Conservation (phyloP, 2,329 filamentous ascomycete genomes). For the Biscogniauxia mediterranea region DNA sequence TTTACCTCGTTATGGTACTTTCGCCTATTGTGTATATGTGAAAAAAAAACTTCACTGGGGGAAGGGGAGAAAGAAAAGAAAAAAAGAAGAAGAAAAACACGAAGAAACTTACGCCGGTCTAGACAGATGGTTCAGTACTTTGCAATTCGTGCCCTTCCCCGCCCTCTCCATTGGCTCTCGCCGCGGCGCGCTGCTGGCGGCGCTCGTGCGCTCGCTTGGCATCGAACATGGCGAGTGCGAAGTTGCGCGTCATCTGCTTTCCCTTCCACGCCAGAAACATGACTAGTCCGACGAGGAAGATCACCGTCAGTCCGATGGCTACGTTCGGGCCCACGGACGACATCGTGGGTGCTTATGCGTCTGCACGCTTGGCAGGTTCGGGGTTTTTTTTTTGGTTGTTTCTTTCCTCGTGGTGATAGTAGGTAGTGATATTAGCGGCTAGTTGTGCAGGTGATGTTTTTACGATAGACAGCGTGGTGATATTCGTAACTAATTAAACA, state of each 20-base stretch:
- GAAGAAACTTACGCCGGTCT: neutral
- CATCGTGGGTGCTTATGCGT: conserved; percentile 2
- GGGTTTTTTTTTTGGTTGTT: neutral
- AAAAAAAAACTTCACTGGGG: too few species aligned
- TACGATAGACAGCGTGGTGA: too few species aligned
- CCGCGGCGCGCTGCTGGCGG: conserved; percentile 3
- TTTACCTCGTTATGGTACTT: neutral
- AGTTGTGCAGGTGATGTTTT: too few species aligned
- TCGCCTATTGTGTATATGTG: neutral
- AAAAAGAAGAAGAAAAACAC: neutral
- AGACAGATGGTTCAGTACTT: neutral
- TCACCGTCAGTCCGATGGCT: conserved; percentile 29
- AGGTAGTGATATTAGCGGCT: too few species aligned
- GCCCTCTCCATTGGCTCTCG: neutral
- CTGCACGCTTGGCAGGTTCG: conserved; percentile 4
- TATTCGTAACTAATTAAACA: too few species aligned
- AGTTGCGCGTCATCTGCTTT: conserved; percentile 19
- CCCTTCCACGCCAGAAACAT: conserved; percentile 23
- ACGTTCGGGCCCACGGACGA: conserved; percentile 16
- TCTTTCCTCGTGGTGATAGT: too few species aligned
- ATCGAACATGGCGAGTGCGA: conserved; percentile 26
- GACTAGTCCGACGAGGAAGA: conserved; percentile 25
- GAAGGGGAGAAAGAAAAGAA: neutral
- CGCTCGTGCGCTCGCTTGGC: conserved; percentile 16
- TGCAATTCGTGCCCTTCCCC: neutral